Evolutionary conservation across 352 stramenopile species (phyloP), one percentile per base, ranked within the genome.

Genomic region (Phytophthora megakarya): DNA sequence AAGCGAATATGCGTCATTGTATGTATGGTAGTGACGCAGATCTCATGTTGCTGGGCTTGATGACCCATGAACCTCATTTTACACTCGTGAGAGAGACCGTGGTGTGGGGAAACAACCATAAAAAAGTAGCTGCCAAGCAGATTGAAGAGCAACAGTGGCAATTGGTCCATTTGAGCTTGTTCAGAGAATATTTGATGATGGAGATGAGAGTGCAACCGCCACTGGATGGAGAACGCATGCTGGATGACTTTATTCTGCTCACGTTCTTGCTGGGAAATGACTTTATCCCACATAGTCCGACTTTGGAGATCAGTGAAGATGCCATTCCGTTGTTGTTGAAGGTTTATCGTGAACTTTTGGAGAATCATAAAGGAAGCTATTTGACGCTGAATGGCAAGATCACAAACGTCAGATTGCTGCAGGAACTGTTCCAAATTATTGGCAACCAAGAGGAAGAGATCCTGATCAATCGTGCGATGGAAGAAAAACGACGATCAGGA

Each of bases 221-320:
- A 3, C 44, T 90, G 2, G 73, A 89, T 56, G 81, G 81, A 19
- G 98, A 99, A 73, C 84, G 97, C 16, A 93, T 99, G 56, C 95
- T 99, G 61, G 98, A 99, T 77, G 98, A 99, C 72, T 99, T 99
- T 73, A 98, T 99, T 9, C 92, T 99, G 65, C 86, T 99, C 51
- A 99, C 97, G n/a, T 99, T 99, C 73, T 80, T 99, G 38, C 89
- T 99, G 3, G 98, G 98, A 35, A 99, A 99, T 81, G 98, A 99
- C 69, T 99, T 99, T 58, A 95, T 99, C 54, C 98, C 98, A 15
- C 98, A 99, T 70, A 95, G 98, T 62, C 98, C 97, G 40, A 97
- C 96, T 40, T 78, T 99, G 9, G 97, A 99, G 79, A 99, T 99
- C 75, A 93, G 89, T 32, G 97, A 99, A 75, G 94, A 98, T 22